Evolutionary conservation across 73 alveolate species (phyloP).

Genomic region (Blepharisma stoltei): DNA sequence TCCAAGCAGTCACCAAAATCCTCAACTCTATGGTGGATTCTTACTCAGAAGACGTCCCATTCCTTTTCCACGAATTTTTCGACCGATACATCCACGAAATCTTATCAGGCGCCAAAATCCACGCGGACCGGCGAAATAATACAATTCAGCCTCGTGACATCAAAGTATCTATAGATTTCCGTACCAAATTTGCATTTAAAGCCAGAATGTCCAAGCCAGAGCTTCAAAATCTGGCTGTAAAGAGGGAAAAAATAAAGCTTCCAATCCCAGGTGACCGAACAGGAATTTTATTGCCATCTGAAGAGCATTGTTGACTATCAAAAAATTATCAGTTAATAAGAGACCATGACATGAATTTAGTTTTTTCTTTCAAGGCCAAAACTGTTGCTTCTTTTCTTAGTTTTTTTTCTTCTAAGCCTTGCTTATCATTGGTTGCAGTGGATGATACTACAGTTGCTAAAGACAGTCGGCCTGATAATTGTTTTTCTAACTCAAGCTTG

Average conservation of each 20-base stretch:
- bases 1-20: neutral
- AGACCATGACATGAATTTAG: constrained; percentile 10
- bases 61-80: neutral
- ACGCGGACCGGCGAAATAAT: constrained; percentile 15
- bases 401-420: too few species aligned
- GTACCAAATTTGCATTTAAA: neutral
- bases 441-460: too few species aligned
- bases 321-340: neutral
- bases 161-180: neutral
- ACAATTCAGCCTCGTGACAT: neutral
- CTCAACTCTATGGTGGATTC: neutral
- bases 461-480: too few species aligned
- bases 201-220: neutral
- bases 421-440: too few species aligned
- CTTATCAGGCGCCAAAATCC: constrained; percentile 23
- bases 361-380: neutral
- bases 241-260: neutral
- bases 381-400: too few species aligned
- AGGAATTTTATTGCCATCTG: neutral
- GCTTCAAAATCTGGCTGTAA: neutral
- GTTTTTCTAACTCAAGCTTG: too few species aligned
- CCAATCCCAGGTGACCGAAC: constrained; percentile 4
- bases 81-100: constrained; percentile 12
- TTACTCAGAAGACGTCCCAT: constrained; percentile 22
- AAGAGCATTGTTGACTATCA: neutral